These are phyloP conservation scores for Torrubiella hemipterigena DNA, from an alignment of 2,329 filamentous ascomycete species.

Conservation along the genomic window DNA sequence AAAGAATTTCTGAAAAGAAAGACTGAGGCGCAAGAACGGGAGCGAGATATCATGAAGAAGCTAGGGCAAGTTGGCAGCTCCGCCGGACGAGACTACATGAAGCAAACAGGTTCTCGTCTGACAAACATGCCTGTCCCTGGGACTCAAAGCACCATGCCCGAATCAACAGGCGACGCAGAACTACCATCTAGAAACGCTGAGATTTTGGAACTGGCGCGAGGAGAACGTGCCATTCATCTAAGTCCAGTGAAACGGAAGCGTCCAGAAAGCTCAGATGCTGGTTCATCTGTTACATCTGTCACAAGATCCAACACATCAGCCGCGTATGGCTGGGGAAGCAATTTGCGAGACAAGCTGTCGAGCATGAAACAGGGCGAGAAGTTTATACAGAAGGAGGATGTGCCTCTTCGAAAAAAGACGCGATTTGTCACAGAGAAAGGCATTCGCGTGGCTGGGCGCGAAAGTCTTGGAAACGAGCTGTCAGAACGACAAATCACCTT, in stretches of 20 bases:
- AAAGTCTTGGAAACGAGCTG: slow-evolving; percentile 52
- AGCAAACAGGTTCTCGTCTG: slow-evolving; percentile 16
- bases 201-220: slow-evolving; percentile 18
- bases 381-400: slow-evolving; percentile 20
- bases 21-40: slow-evolving; percentile 56
- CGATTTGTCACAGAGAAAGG: slow-evolving; percentile 70
- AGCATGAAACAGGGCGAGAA: slow-evolving; percentile 52
- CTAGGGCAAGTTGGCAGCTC: slow-evolving; percentile 53
- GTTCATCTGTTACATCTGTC: slow-evolving; percentile 14
- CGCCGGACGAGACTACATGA: slow-evolving; percentile 62
- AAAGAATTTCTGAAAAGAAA: slow-evolving; percentile 55
- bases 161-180: slow-evolving; percentile 11
- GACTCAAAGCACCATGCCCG: slow-evolving; percentile 2
- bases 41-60: slow-evolving; percentile 58
- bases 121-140: background rate
- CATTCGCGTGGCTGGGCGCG: slow-evolving; percentile 64
- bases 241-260: slow-evolving; percentile 52
- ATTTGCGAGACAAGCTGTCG: slow-evolving; percentile 41
- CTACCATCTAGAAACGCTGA: slow-evolving; percentile 28
- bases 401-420: slow-evolving; percentile 57
- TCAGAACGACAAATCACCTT: slow-evolving; percentile 20
- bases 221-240: slow-evolving; percentile 36
- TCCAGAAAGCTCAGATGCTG: slow-evolving; percentile 31
- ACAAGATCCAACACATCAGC: slow-evolving; percentile 12
- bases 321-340: slow-evolving; percentile 44